Conservation (phyloP, 306 rosid genomes). For the Cucumis hystrix region DNA sequence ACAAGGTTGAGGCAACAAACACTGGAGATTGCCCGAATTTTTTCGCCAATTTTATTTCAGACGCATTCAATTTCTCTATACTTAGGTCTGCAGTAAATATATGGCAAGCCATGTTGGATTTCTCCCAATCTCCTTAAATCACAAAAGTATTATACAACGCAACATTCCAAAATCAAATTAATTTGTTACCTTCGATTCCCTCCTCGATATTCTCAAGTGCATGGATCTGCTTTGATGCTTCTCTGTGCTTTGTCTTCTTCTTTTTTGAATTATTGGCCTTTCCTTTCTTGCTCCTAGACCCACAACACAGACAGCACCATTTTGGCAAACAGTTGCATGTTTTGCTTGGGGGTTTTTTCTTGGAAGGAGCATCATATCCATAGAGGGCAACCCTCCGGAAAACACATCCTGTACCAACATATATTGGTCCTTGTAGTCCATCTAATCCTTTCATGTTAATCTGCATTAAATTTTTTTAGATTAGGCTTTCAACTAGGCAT, state of each 20-base stretch:
- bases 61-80: slow-evolving; percentile 25
- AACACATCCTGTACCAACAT: slow-evolving; percentile 96
- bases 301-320: slow-evolving; percentile 63
- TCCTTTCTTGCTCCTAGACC: slow-evolving; percentile 45
- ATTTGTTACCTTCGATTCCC: slow-evolving; percentile 49
- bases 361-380: slow-evolving; percentile 77
- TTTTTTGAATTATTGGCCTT: slow-evolving; percentile 53
- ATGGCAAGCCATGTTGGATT: background rate
- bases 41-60: slow-evolving; percentile 70
- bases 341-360: slow-evolving; percentile 77
- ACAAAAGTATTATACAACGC: background rate
- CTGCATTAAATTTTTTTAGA: slow-evolving; percentile 26
- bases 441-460: slow-evolving; percentile 97
- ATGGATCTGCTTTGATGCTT: slow-evolving; percentile 89
- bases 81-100: slow-evolving; percentile 37
- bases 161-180: background rate
- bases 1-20: slow-evolving; percentile 54
- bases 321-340: slow-evolving; percentile 96
- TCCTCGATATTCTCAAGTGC: slow-evolving; percentile 94
- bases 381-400: slow-evolving; percentile 85
- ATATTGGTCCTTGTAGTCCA: slow-evolving; percentile 93
- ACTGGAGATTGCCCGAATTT: slow-evolving; percentile 93
- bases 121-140: background rate
- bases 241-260: slow-evolving; percentile 75
- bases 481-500: slow-evolving; percentile 9